These are phyloP conservation scores for Russula abietina DNA, from an alignment of 768 basidiomycete species.

Conservation along the genomic window DNA sequence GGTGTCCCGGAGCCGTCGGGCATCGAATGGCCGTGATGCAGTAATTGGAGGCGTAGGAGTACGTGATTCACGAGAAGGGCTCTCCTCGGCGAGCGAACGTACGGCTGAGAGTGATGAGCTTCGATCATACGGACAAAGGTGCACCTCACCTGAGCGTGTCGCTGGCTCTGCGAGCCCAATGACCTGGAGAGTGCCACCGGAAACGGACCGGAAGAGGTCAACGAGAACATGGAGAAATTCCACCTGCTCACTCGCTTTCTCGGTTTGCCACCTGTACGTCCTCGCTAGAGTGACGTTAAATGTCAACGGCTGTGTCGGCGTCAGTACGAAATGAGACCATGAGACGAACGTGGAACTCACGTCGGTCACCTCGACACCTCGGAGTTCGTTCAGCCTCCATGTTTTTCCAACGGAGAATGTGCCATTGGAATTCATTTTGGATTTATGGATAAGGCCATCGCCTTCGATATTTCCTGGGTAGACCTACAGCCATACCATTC, in stretches of 20 bases:
- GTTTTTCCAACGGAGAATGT: conserved; percentile 97
- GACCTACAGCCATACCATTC: conserved; percentile 7
- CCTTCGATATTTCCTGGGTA: conserved; percentile 53
- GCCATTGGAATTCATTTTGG: conserved; percentile 90
- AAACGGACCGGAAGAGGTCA: conserved; percentile 45
- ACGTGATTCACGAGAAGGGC: conserved; percentile 7
- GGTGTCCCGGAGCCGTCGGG: neutral
- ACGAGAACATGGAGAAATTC: conserved; percentile 64
- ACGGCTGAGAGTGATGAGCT: neutral
- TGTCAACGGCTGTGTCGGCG: conserved; percentile 42
- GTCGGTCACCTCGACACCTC: conserved; percentile 63
- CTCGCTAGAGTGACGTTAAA: conserved; percentile 86
- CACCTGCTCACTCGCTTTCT: conserved; percentile 63
- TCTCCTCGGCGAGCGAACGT: neutral
- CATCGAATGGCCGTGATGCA: neutral
- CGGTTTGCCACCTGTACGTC: conserved; percentile 87
- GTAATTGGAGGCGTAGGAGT: conserved; percentile 12
- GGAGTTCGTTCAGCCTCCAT: conserved; percentile 81
- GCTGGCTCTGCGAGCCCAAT: conserved; percentile 50
- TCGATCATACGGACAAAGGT: conserved; percentile 5
- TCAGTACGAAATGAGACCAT: conserved; percentile 1
- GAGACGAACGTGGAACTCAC: conserved; percentile 6
- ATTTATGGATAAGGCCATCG: conserved; percentile 83
- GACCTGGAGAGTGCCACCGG: conserved; percentile 45
- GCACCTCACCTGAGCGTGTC: conserved; percentile 32